Conservation (phyloP, 441 rosid genomes). For the Eruca vesicaria region DNA sequence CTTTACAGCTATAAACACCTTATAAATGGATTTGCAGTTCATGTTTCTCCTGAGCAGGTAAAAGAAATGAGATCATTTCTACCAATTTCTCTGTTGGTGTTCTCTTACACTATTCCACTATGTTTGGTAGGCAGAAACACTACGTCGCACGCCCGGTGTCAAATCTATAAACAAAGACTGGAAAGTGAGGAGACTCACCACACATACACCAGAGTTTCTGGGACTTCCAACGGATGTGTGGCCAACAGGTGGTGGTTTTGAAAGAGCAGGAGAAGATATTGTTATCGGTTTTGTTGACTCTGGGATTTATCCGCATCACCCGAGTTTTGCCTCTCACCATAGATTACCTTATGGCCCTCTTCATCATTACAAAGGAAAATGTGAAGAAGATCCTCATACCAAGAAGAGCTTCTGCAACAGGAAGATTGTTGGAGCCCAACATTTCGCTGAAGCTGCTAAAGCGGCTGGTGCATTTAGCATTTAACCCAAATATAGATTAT, state of each 20-base stretch:
- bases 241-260: conserved; percentile 98
- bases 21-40: conserved; percentile 94
- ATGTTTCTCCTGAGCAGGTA: conserved; percentile 89
- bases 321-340: conserved; percentile 76
- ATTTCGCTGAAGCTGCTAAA: conserved; percentile 94
- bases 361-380: conserved; percentile 87
- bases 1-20: conserved; percentile 96
- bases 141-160: conserved; percentile 74
- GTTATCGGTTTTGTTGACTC: conserved; percentile 97
- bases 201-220: conserved; percentile 91
- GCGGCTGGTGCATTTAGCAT: conserved; percentile 89
- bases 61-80: conserved; percentile 24
- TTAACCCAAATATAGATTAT: conserved; percentile 84
- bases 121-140: conserved; percentile 85
- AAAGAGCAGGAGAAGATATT: conserved; percentile 91
- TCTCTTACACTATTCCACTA: conserved; percentile 42
- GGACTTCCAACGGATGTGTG: conserved; percentile 98
- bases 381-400: conserved; percentile 79
- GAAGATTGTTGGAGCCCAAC: conserved; percentile 96
- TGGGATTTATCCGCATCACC: conserved; percentile 89
- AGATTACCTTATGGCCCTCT: conserved; percentile 79
- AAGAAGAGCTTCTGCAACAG: conserved; percentile 82
- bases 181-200: conserved; percentile 90
- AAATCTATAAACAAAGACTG: conserved; percentile 86
- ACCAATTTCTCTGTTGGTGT: too few species aligned